Percentiles rank a stretch among this genome's conserved stretches.
These are phyloP conservation scores for Salix koriyanagi DNA, from an alignment of 345 rosid genomes.

Conservation along the genomic window DNA sequence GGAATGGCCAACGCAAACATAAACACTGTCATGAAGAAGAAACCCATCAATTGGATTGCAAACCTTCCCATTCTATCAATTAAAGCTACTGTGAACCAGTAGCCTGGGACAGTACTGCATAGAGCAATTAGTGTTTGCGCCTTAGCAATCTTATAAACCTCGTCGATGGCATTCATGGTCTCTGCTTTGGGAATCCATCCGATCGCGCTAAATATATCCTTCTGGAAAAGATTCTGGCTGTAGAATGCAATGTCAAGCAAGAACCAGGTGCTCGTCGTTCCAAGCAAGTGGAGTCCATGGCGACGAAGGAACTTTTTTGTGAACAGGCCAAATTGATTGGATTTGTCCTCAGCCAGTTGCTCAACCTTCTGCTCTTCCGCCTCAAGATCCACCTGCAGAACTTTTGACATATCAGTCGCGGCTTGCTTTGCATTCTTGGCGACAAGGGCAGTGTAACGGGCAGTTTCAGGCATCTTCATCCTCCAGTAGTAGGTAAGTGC, in stretches of 20 bases:
- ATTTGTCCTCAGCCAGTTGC: conserved; percentile 6
- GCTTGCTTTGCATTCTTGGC: conserved; percentile 73
- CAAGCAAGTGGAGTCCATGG: conserved; percentile 80
- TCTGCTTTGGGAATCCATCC: conserved; percentile 80
- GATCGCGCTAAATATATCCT: conserved; percentile 76
- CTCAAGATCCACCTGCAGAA: conserved; percentile 60
- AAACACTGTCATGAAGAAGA: conserved; percentile 88
- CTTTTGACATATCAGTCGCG: conserved; percentile 76
- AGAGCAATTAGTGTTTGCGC: conserved; percentile 83
- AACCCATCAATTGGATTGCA: conserved; percentile 76
- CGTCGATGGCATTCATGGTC: conserved; percentile 74
- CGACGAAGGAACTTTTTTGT: conserved; percentile 49
- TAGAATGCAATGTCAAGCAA: conserved; percentile 80
- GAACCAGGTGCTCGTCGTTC: conserved; percentile 81
- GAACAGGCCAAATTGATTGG: conserved; percentile 55
- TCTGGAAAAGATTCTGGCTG: conserved; percentile 81
- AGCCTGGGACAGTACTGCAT: conserved; percentile 77
- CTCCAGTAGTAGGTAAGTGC: conserved; percentile 76
- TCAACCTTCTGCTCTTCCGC: conserved; percentile 45
- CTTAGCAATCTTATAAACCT: conserved; percentile 64
- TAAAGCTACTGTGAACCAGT: conserved; percentile 75
- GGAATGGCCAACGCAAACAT: conserved; percentile 89
- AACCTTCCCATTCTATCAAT: conserved; percentile 71
- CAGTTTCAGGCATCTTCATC: conserved; percentile 87
- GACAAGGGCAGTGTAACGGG: conserved; percentile 83